Percentiles rank a stretch among this genome's conserved stretches.
phyloP scores from a whole-genome alignment of 169 alveolate species.

The Prorocentrum cordatum region DNA sequence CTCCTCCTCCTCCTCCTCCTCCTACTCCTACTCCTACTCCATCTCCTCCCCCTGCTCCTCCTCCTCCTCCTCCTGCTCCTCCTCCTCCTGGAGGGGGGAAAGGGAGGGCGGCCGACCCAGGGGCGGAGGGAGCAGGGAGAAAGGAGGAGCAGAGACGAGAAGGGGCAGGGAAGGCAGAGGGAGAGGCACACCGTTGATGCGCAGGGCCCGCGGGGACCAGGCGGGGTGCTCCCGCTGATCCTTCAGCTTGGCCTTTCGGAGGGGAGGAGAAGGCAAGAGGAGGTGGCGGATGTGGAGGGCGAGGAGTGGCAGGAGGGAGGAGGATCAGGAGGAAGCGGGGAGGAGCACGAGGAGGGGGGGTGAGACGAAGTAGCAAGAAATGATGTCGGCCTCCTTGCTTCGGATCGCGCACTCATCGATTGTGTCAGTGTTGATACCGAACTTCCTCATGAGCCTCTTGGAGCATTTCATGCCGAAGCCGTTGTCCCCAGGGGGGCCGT shows the following conservation, averaged over 20 bases:
- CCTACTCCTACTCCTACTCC: no score
- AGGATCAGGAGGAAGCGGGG: neutral
- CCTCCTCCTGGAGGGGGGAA: no score
- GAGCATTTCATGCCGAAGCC: slow-evolving; percentile 23
- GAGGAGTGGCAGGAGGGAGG: neutral
- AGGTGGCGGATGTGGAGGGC: neutral
- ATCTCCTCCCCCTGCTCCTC: no score
- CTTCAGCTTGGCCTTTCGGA: neutral
- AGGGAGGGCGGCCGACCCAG: no score
- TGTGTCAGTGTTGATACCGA: neutral
- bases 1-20: no score
- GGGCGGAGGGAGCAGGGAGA: no score
- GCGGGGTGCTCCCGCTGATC: neutral
- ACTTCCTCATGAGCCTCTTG: neutral
- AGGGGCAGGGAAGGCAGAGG: no score
- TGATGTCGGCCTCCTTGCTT: neutral
- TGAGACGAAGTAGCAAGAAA: no score
- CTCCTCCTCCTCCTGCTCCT: no score
- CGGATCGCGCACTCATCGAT: neutral
- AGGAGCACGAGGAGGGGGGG: no score
- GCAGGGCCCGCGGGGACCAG: slow-evolving; percentile 23
- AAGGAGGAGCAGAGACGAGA: no score
- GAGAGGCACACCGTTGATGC: no score
- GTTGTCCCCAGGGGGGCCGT: neutral
- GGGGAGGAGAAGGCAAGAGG: neutral